Evolutionary conservation across 1,284 basidiomycete genomes (phyloP).

Genomic region (Ceratobasidium sp.): DNA sequence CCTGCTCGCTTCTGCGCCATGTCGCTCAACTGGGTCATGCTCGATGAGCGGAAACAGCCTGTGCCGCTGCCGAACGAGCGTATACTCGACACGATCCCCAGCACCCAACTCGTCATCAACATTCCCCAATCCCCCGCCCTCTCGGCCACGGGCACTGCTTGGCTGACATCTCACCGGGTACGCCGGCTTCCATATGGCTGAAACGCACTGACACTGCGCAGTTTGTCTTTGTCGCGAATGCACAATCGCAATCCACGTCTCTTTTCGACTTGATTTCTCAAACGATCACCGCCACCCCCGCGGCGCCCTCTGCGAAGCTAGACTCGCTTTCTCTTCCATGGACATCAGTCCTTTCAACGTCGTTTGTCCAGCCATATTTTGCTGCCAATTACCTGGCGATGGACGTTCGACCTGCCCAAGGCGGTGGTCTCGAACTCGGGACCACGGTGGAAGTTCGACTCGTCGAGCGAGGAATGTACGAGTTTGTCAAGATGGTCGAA

Average conservation of each 20-base stretch:
- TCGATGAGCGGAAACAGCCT: conserved; percentile 62
- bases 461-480: conserved; percentile 70
- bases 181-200: conserved; percentile 44
- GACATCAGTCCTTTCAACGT: conserved; percentile 66
- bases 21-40: conserved; percentile 80
- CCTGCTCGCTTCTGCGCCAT: conserved; percentile 58
- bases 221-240: conserved; percentile 64
- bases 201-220: conserved; percentile 46
- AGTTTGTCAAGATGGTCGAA: conserved; percentile 71
- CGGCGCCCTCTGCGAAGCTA: conserved; percentile 50
- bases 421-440: conserved; percentile 67
- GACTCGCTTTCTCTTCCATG: conserved; percentile 65
- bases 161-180: conserved; percentile 75
- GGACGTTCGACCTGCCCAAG: conserved; percentile 66
- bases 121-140: conserved; percentile 64
- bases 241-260: conserved; percentile 43
- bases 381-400: conserved; percentile 70
- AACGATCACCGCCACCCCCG: conserved; percentile 37
- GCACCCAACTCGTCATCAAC: conserved; percentile 62
- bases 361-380: conserved; percentile 76
- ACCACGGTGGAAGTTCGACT: conserved; percentile 70
- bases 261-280: background rate
- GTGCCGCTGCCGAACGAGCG: conserved; percentile 69
- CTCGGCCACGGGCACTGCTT: conserved; percentile 63
- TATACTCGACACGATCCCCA: conserved; percentile 61